Conservation (phyloP, 306 rosid genomes). For the Lotus japonicus region DNA sequence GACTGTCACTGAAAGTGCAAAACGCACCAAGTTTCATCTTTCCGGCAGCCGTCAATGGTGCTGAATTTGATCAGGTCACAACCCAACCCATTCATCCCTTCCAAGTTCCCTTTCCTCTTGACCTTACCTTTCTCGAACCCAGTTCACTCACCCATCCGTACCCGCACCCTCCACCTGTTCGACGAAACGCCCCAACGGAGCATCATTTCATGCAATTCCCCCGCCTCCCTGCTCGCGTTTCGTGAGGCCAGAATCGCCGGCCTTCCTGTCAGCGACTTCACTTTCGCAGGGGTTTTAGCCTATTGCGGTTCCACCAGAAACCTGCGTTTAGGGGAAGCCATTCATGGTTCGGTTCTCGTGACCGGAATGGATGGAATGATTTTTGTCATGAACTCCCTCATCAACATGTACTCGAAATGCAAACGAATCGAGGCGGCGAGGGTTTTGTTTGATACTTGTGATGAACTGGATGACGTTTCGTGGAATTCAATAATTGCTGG, state of each 20-base stretch:
- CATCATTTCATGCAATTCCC: constrained; percentile 28
- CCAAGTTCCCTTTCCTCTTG: background rate
- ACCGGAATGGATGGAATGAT: constrained; percentile 25
- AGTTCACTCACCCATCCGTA: constrained; percentile 21
- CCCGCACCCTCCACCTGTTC: constrained; percentile 24
- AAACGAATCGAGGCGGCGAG: constrained; percentile 28
- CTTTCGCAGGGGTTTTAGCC: constrained; percentile 36
- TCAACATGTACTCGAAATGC: constrained; percentile 55
- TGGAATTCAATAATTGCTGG: constrained; percentile 54
- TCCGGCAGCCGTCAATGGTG: background rate
- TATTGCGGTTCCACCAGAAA: constrained; percentile 27
- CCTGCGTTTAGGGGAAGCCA: constrained; percentile 26
- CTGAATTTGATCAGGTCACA: background rate
- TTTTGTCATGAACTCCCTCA: constrained; percentile 37
- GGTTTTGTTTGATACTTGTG: constrained; percentile 39
- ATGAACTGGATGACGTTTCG: constrained; percentile 38
- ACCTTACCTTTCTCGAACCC: background rate
- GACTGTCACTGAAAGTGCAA: no score
- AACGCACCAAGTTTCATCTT: no score
- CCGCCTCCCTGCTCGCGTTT: constrained; percentile 18
- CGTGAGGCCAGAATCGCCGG: constrained; percentile 26
- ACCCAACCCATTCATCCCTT: background rate
- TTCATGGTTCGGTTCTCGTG: constrained; percentile 39
- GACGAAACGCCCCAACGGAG: constrained; percentile 32
- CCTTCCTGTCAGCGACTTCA: constrained; percentile 34